These are phyloP conservation scores for Fusarium duplospermum DNA, from an alignment of 2,329 filamentous ascomycete species.

Conservation along the genomic window DNA sequence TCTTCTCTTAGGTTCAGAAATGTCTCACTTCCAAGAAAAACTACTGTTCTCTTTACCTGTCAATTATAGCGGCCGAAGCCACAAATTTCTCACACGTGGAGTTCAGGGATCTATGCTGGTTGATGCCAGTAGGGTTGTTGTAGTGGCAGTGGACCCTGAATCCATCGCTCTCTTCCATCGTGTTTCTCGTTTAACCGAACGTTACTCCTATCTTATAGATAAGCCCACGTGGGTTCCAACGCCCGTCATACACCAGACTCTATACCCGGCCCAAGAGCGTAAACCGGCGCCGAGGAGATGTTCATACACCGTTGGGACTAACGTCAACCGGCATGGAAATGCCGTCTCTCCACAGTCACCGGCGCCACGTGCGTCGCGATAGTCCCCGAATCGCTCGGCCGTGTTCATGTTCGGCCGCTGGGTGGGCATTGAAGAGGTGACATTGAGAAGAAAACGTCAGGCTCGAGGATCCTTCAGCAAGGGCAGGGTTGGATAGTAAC, in stretches of 20 bases:
- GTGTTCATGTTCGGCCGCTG: background rate
- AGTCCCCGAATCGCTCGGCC: background rate
- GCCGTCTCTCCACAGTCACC: background rate
- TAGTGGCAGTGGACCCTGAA: background rate
- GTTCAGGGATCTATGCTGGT: background rate
- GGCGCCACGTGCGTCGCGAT: background rate
- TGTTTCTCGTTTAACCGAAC: background rate
- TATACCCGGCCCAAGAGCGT: background rate
- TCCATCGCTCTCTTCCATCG: conserved; percentile 1
- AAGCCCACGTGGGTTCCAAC: background rate
- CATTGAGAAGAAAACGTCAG: background rate
- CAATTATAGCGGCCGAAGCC: background rate
- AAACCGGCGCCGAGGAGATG: background rate
- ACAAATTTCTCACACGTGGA: background rate
- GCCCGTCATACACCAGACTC: background rate
- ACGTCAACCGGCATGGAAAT: background rate
- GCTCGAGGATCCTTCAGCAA: background rate
- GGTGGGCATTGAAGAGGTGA: background rate
- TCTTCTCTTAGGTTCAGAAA: background rate
- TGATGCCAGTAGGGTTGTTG: background rate
- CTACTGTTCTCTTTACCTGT: background rate
- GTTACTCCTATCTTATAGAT: background rate
- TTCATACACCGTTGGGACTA: background rate
- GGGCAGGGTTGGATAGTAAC: background rate
- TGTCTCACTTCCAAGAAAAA: background rate